Percentiles rank a stretch among this genome's conserved stretches.
phyloP scores from a whole-genome alignment of 306 rosid species.

The Quercus mongolica region DNA sequence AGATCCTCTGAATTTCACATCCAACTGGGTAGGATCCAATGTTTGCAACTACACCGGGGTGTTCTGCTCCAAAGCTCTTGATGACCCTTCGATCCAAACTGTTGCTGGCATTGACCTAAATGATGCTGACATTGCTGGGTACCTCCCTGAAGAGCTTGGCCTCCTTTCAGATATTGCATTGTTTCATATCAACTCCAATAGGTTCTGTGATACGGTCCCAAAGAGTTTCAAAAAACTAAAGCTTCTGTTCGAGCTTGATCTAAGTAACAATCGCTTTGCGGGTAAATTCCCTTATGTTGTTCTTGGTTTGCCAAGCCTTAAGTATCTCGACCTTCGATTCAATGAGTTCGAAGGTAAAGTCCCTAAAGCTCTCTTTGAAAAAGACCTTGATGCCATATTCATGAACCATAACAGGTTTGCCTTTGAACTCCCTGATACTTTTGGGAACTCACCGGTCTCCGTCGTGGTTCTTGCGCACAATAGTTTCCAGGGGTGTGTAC shows the following conservation, averaged over 20 bases:
- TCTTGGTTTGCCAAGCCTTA: constrained; percentile 42
- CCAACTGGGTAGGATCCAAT: constrained; percentile 54
- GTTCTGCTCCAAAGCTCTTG: constrained; percentile 45
- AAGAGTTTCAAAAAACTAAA: constrained; percentile 35
- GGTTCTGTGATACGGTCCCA: constrained; percentile 67
- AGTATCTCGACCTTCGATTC: constrained; percentile 63
- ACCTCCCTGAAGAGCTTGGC: constrained; percentile 65
- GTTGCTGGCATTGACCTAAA: constrained; percentile 81
- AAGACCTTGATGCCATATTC: constrained; percentile 69
- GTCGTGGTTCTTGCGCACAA: constrained; percentile 74
- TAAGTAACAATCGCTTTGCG: constrained; percentile 63
- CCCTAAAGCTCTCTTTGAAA: constrained; percentile 54
- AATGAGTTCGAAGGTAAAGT: constrained; percentile 68
- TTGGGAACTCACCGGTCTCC: constrained; percentile 67
- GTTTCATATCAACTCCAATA: constrained; percentile 63
- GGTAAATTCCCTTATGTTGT: constrained; percentile 62
- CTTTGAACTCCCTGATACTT: constrained; percentile 46
- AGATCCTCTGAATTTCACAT: constrained; percentile 47
- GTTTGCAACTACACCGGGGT: constrained; percentile 64
- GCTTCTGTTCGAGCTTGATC: constrained; percentile 57
- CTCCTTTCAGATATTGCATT: constrained; percentile 47
- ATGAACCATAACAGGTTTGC: constrained; percentile 57
- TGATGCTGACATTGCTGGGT: constrained; percentile 71
- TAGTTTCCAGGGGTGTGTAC: constrained; percentile 61
- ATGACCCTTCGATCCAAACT: constrained; percentile 39